Conservation (phyloP, 805 yeast genomes). For the Metschnikowia reukaufii region DNA sequence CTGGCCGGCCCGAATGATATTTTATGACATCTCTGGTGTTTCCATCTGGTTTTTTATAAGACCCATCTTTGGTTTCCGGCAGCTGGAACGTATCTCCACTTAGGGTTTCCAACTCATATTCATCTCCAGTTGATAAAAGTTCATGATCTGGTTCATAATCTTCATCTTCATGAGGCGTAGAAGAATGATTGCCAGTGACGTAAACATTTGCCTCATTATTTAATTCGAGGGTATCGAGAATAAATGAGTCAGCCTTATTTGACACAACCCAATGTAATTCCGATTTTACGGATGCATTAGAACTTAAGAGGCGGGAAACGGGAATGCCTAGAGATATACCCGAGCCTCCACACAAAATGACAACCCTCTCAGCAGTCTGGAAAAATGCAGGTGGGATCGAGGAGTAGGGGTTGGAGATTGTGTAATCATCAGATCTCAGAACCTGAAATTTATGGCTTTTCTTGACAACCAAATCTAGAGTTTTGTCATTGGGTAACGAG, state of each 20-base stretch:
- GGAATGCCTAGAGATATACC: constrained; percentile 68
- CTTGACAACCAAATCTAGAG: constrained; percentile 46
- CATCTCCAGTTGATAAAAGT: constrained; percentile 22
- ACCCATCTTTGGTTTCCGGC: neutral
- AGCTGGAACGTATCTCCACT: constrained; percentile 1
- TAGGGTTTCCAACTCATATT: constrained; percentile 18
- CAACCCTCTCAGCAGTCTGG: constrained; percentile 48
- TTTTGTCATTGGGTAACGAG: constrained; percentile 38
- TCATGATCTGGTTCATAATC: constrained; percentile 23
- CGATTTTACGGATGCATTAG: constrained; percentile 22
- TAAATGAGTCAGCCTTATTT: constrained; percentile 45
- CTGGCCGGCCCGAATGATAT: constrained; percentile 44
- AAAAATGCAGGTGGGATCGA: constrained; percentile 47
- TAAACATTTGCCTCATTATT: constrained; percentile 11
- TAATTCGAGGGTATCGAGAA: constrained; percentile 39
- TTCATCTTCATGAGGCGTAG: neutral
- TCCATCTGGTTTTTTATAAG: constrained; percentile 15
- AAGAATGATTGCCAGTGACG: constrained; percentile 9
- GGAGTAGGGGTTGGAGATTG: constrained; percentile 36
- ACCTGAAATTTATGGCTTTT: constrained; percentile 31
- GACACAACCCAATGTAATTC: constrained; percentile 57
- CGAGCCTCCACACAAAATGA: constrained; percentile 68
- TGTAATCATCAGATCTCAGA: constrained; percentile 12
- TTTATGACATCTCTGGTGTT: constrained; percentile 2
- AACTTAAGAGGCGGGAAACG: constrained; percentile 41